Base-by-base conservation (phyloP, 805 yeast species). In the Nematodospora valgi region DNA sequence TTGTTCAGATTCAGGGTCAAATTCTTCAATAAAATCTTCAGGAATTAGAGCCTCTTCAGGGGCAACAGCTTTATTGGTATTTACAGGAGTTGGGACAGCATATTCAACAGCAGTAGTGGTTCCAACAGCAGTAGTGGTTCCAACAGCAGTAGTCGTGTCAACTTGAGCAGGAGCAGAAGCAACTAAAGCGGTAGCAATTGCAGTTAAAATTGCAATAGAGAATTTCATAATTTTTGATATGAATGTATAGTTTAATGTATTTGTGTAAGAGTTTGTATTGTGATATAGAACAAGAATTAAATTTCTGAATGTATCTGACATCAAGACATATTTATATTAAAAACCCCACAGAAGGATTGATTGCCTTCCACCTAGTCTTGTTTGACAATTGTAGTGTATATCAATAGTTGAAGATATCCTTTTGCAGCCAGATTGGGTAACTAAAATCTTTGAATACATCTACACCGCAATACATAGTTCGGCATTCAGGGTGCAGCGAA, bases 381-480 rank as follows among this genome's bases (percentile, higher is more conserved):
- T n/a, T n/a, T n/a, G n/a, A n/a, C n/a, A n/a, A n/a, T n/a, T n/a
- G n/a, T n/a, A n/a, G n/a, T n/a, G n/a, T n/a, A n/a, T n/a, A n/a
- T n/a, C n/a, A n/a, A n/a, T n/a, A n/a, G n/a, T n/a, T n/a, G n/a
- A n/a, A n/a, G n/a, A 21, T 6, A 8, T 12, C 39, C 39, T 30
- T 35, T 35, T 31, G 39, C 39, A 35, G 30, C 39, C 39, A 31
- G 13, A 30, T 30, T 10, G 22, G 39, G 39, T 8, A 35, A 35
- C 18, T 32, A 6, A 23, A 26, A 24, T 11, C 14, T 16, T 27
- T 26, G 20, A 17, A n/a, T n/a, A n/a, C n/a, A n/a, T n/a, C n/a
- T n/a, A n/a, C n/a, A n/a, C n/a, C n/a, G n/a, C n/a, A n/a, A n/a
- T n/a, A n/a, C n/a, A n/a, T n/a, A n/a, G n/a, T n/a, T n/a, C n/a